Evolutionary conservation across 306 rosid genomes (phyloP).

Genomic region (Ormosia semicastrata): DNA sequence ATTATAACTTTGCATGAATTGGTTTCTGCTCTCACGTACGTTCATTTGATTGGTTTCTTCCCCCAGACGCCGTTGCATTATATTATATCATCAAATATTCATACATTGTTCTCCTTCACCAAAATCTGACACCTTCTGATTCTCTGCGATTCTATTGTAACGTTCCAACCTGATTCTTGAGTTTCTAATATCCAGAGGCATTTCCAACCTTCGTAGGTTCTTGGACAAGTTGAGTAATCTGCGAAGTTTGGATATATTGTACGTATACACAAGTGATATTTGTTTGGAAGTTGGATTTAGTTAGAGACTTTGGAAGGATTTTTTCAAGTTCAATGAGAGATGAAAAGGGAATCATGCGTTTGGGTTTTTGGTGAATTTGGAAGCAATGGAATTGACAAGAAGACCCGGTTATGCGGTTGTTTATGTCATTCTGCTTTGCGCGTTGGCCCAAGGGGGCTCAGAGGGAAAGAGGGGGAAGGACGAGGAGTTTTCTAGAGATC

Average conservation of each 20-base stretch:
- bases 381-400: constrained; percentile 63
- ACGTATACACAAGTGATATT: not conserved
- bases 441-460: constrained; percentile 61
- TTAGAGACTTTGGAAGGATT: constrained; percentile 12
- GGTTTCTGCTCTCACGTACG: constrained; percentile 20
- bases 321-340: constrained; percentile 59
- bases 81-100: not conserved
- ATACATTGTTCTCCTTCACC: not conserved
- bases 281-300: constrained; percentile 25
- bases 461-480: constrained; percentile 52
- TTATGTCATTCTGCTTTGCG: constrained; percentile 66
- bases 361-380: constrained; percentile 26
- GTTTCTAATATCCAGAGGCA: constrained; percentile 27
- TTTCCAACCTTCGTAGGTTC: constrained; percentile 20
- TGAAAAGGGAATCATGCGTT: constrained; percentile 37
- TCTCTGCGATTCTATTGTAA: not conserved
- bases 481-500: constrained; percentile 30
- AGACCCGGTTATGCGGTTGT: constrained; percentile 50
- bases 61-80: not conserved
- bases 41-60: constrained; percentile 33
- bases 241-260: constrained; percentile 14
- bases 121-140: not conserved
- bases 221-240: constrained; percentile 3
- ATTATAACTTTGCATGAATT: constrained; percentile 36
- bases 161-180: constrained; percentile 24